Evolutionary conservation across 257 asterid genomes (phyloP), one percentile per base, ranked within the genome.

Genomic region (Avicennia marina): DNA sequence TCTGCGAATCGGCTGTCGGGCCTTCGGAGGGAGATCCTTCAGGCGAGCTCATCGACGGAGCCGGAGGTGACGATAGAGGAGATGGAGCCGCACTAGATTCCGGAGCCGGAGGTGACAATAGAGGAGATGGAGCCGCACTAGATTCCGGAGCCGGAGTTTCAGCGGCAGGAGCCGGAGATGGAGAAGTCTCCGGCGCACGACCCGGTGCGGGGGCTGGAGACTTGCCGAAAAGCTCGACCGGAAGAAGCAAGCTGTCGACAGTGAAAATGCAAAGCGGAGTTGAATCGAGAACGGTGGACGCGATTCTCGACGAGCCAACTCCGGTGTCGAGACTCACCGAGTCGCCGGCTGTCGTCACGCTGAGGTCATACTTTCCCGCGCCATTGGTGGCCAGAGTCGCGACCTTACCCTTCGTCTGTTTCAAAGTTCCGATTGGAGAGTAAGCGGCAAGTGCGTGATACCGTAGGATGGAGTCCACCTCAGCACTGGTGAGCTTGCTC

Each of bases 151-250:
- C 63, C 6, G 88, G 86, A 9, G 89, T 62, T 1, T 70, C 83
- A 1, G 75, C 77, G 0, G 62, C 78, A 0, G 95, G 95, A 17
- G 94, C 61, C 0, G 94, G 94, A 0, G 94, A 52, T 0, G 97
- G 96, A 5, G 98, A 81, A 4, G 36, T 40, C 43, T 79, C 98
- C 11, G 96, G 87, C 0, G 88, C 87, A 3, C 85, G 96, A 8
- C 86, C 93, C 0, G 96, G 96, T 0, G 98, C 94, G 31, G 98
- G 95, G 0, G 98, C 59, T 0, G 95, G 98, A 20, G 95, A 72
- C 51, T 56, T 71, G 0, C 97, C 98, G 73, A 80, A 93, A 24
- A 93, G 79, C 68, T 93, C 98, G 2, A 71, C 76, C 1, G 98
- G 98, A 2, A 93, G 95, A 24, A 93, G 88, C 41, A 93, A 61